Evolutionary conservation across 73 alveolate genomes (phyloP), one percentile per base, ranked within the genome.

Genomic region (Loxodes magnus): DNA sequence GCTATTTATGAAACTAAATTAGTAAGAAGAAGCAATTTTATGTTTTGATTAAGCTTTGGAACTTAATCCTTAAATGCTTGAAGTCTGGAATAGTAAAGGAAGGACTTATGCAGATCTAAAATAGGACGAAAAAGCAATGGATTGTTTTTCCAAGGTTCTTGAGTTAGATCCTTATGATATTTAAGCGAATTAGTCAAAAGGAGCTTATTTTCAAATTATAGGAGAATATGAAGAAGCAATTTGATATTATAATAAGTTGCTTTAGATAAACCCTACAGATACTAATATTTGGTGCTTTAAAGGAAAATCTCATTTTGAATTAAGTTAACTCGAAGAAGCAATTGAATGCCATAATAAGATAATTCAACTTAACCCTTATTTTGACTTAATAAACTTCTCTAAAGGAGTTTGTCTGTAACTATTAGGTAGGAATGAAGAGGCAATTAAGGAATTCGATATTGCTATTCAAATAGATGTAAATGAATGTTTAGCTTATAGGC

Each of bases 281-380:
- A n/a, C 10, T 16, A n/a, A 33, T 33, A n/a, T 33, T 16, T 33
- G 14, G 10, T n/a, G 1, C 10, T n/a, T n/a, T 16, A 33, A 33
- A 33, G 43, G 43, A 33, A 33, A 33, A n/a, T 12, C 43, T 33
- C 43, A n/a, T 33, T 33, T 33, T 33, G 43, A 12, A n/a, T 33
- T 33, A 16, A 16, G 2, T 33, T n/a, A 16, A 33, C 10, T n/a
- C 14, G 43, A 33, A 33, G 43, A 33, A 33, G 43, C 43, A n/a
- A 33, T 33, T 33, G 43, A 33, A 2, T n/a, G 43, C 43, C 14
- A 33, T 1, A 33, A 1, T 33, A 16, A 33, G 14, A 16, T 16
- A 1, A 33, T 33, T 33, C 20, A 33, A n/a, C 10, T 0, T 33
- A 16, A 33, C 14, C 43, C 43, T n/a, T 12, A 33, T 1, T 0